Base-by-base conservation (phyloP, 108 stramenopile species). In the Nannochloropsis gaditana region DNA sequence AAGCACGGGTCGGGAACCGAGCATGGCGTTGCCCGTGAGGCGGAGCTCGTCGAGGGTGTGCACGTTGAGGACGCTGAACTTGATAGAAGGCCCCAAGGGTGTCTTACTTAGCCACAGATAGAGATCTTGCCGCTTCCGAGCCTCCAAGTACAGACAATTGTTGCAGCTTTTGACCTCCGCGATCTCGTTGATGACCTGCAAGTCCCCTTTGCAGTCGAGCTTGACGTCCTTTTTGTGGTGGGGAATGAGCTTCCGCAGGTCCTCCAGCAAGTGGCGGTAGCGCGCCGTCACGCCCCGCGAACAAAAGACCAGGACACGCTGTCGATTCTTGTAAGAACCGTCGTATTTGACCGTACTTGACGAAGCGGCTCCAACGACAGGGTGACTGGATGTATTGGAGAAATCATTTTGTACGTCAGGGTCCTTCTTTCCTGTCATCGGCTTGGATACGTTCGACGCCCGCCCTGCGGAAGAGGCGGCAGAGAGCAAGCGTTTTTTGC, bases 11-110 rank as follows among this genome's bases (percentile, higher is more conserved):
- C 99, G 95, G 82, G 96, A 95, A 9, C 98, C 90, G 41, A 90
- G 87, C 89, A 91, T 90, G 89, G 96, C 96, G 88, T 99, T 99
- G 10, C 99, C 99, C 31, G 97, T 97, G 43, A 99, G 89, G 84
- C 93, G 92, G 42, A 99, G 93, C 91, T 99, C 99, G 91, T 99
- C 99, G 98, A 99, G 98, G 73, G 99, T 99, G 90, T 99, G 99
- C 80, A 98, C 93, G 91, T 99, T 99, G 21, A 94, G 91, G 3
- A 99, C 92, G 10, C 43, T 45, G 86, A 99, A 99, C 87, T 96
- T 96, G 82, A 92, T 94, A 45, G 92, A 93, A 42, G 99, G 99
- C 19, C 99, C 99, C 42, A 89, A 83, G 15, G 94, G 90, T 1
- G 94, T 93, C 80, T 93, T 90, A 5, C 95, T 93, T 41, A 97